Evolutionary conservation across 2,329 filamentous ascomycete genomes (phyloP).

Genomic region (Phyllosticta citriasiana): DNA sequence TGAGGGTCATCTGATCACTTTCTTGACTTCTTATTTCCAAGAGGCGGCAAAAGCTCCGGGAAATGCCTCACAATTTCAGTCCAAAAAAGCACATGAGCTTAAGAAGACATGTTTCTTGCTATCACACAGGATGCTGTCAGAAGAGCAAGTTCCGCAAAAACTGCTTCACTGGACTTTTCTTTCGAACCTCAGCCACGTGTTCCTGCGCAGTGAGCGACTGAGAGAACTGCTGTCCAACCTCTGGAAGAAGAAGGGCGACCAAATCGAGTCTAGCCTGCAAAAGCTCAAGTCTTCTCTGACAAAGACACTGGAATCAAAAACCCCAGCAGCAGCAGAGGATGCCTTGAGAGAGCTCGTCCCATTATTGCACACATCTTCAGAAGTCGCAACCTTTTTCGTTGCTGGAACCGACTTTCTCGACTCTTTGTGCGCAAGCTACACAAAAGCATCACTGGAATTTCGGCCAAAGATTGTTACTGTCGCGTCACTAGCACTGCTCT

Average conservation of each 20-base stretch:
- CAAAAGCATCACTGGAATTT: slow-evolving; percentile 50
- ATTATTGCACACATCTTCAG: slow-evolving; percentile 52
- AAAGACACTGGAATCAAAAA: slow-evolving; percentile 51
- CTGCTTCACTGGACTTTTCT: slow-evolving; percentile 60
- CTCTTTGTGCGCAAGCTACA: slow-evolving; percentile 57
- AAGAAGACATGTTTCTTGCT: slow-evolving; percentile 57
- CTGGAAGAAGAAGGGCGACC: slow-evolving; percentile 42
- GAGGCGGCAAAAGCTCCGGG: slow-evolving; percentile 34
- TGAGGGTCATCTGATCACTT: slow-evolving; percentile 50
- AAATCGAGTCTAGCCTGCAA: slow-evolving; percentile 47
- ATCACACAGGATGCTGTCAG: slow-evolving; percentile 45
- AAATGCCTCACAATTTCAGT: slow-evolving; percentile 12
- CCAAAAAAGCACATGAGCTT: slow-evolving; percentile 39
- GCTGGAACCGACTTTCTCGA: slow-evolving; percentile 84
- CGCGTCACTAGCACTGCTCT: slow-evolving; percentile 63
- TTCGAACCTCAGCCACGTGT: slow-evolving; percentile 56
- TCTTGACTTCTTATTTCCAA: slow-evolving; percentile 57
- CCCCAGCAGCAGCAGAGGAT: slow-evolving; percentile 46
- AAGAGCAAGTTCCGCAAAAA: slow-evolving; percentile 33
- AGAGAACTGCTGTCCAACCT: slow-evolving; percentile 39
- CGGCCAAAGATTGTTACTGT: slow-evolving; percentile 61
- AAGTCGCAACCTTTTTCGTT: slow-evolving; percentile 54
- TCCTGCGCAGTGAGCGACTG: slow-evolving; percentile 52
- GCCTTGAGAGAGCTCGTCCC: slow-evolving; percentile 51
- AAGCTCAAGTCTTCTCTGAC: slow-evolving; percentile 53